Conservation (phyloP, 805 yeast species). For the Yarrowia deformans region DNA sequence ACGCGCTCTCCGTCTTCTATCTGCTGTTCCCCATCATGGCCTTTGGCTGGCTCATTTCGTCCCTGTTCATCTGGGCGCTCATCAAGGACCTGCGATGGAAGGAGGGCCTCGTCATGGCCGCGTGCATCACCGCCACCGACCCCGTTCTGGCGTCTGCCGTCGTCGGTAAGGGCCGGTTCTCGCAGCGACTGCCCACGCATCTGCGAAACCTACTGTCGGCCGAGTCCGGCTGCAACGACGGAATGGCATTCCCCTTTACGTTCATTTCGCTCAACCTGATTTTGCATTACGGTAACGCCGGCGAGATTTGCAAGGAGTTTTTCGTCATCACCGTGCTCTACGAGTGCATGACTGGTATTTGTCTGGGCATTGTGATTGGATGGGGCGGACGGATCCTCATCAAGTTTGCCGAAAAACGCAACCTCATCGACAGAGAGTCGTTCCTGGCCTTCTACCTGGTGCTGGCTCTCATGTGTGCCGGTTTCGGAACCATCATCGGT, state of each 20-base stretch:
- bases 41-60: slow-evolving; percentile 84
- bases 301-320: slow-evolving; percentile 81
- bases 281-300: slow-evolving; percentile 67
- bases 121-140: slow-evolving; percentile 94
- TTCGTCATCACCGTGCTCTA: slow-evolving; percentile 75
- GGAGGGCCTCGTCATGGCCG: slow-evolving; percentile 75
- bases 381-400: slow-evolving; percentile 72
- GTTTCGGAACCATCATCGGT: slow-evolving; percentile 86
- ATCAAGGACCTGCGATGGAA: slow-evolving; percentile 76
- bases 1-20: slow-evolving; percentile 77
- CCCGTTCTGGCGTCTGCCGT: slow-evolving; percentile 96
- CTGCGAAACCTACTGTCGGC: slow-evolving; percentile 82
- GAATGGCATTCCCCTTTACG: slow-evolving; percentile 94
- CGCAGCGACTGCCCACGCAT: slow-evolving; percentile 92
- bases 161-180: slow-evolving; percentile 92
- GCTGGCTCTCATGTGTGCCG: slow-evolving; percentile 83
- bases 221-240: slow-evolving; percentile 91
- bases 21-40: slow-evolving; percentile 89
- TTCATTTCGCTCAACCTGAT: slow-evolving; percentile 71
- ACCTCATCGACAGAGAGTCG: slow-evolving; percentile 85
- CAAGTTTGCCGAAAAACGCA: slow-evolving; percentile 71
- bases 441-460: slow-evolving; percentile 85
- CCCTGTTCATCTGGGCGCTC: slow-evolving; percentile 77
- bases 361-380: slow-evolving; percentile 78
- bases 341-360: slow-evolving; percentile 80